phyloP scores from a whole-genome alignment of 768 basidiomycete species.

The Mycena epipterygia region DNA sequence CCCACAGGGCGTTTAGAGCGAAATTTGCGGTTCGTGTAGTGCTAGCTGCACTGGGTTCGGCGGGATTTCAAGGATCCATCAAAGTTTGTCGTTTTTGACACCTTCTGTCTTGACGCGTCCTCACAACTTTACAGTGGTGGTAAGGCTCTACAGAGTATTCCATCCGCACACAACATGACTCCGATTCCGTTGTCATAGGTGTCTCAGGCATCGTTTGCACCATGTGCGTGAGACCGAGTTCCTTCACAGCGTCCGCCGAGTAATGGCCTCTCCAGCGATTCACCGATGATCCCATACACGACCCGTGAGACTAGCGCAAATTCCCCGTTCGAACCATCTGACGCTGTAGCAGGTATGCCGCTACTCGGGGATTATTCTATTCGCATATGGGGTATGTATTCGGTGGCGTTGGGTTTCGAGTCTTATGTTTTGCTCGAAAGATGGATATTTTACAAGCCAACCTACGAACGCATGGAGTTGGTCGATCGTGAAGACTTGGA shows the following conservation, averaged over 20 bases:
- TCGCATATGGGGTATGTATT: constrained; percentile 73
- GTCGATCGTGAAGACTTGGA: constrained; percentile 81
- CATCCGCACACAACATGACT: neutral
- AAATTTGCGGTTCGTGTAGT: constrained; percentile 65
- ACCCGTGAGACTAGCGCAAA: constrained; percentile 61
- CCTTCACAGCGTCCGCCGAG: too few species aligned
- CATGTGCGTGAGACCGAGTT: constrained; percentile 67
- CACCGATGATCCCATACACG: constrained; percentile 77
- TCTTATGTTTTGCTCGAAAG: neutral
- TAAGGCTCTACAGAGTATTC: constrained; percentile 45
- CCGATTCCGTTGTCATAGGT: constrained; percentile 56
- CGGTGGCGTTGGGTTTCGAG: neutral
- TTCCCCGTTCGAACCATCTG: neutral
- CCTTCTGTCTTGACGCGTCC: neutral
- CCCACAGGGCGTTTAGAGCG: constrained; percentile 79
- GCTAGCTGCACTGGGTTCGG: constrained; percentile 76
- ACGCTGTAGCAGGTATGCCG: constrained; percentile 68
- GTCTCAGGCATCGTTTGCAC: constrained; percentile 80
- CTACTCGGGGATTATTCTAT: constrained; percentile 78
- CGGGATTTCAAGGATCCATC: constrained; percentile 86
- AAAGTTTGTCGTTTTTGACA: constrained; percentile 59
- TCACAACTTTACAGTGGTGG: constrained; percentile 61
- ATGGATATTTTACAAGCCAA: constrained; percentile 88
- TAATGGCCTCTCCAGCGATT: constrained; percentile 62
- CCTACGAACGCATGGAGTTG: constrained; percentile 69